These are phyloP conservation scores for Lentinula aciculospora DNA, from an alignment of 768 basidiomycete genomes.

Conservation along the genomic window DNA sequence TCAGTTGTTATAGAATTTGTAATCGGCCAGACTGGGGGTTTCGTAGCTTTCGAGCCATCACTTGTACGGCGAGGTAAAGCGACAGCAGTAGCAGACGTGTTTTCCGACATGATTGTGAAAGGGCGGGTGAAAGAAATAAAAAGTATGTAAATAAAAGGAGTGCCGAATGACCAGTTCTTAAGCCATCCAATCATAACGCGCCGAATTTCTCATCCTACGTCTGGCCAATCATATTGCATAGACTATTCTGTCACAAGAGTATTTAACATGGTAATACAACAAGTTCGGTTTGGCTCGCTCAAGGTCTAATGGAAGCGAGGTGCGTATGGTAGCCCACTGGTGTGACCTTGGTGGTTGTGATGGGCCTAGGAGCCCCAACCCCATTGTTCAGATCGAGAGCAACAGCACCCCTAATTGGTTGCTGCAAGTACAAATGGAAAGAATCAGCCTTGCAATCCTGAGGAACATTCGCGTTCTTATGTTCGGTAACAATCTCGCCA, in stretches of 20 bases:
- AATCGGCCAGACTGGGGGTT: slow-evolving; percentile 65
- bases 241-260: too few species aligned
- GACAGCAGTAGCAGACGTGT: neutral
- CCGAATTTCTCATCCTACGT: neutral
- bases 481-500: neutral
- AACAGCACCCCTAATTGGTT: neutral
- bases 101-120: neutral
- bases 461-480: neutral
- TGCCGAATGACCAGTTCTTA: too few species aligned
- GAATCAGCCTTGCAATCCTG: neutral
- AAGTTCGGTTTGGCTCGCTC: neutral
- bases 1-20: slow-evolving; percentile 30
- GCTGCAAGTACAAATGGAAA: neutral
- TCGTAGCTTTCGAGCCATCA: slow-evolving; percentile 17
- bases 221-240: too few species aligned
- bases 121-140: too few species aligned
- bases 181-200: neutral
- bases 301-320: neutral
- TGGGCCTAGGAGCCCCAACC: neutral
- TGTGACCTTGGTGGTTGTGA: neutral
- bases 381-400: neutral
- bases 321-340: neutral
- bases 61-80: slow-evolving; percentile 3
- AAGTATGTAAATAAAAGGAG: too few species aligned
- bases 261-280: too few species aligned